Evolutionary conservation across 148 eudicot species (phyloP), one percentile per base, ranked within the genome.

Genomic region (Vaccinium myrtillus): DNA sequence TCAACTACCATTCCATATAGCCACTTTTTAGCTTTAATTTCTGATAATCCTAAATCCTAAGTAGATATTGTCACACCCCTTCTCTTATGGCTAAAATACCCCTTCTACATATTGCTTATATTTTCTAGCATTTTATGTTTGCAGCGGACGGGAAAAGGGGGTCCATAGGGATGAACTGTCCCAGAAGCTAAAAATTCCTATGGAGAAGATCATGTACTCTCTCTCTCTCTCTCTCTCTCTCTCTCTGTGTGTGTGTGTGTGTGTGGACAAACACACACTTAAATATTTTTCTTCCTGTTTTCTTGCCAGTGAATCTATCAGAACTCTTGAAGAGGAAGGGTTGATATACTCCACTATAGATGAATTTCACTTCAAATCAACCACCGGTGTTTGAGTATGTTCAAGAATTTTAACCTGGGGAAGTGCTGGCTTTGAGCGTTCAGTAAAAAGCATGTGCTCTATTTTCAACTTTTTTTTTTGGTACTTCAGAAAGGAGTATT

Each of bases 321-420:
- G 88, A 78, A 86, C 89, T 25, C 90, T 96, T n/a, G 99, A 93
- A 85, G 94, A 90, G 14, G 99, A 96, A 93, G 99, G 99, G 85
- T 67, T 96, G 87, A 82, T 93, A 84, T 96, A 93, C 92, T 92
- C 99, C 15, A 94, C 99, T 43, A 87, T 95, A 65, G 98, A 96
- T 77, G 99, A 96, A 51, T 89, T 78, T 81, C 98, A 96, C 95
- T 94, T 86, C 91, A 96, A 96, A 85, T 87, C 93, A 71, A 92
- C 95, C 55, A 77, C 90, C 49, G 87, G 88, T 25, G 86, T 84
- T 77, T 90, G 88, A 90, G 43, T 23, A 9, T 71, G 63, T 83
- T 32, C 10, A 6, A 54, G 27, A 54, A 71, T 30, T 82, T 5
- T 36, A 71, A 71, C 32, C 65, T 12, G 30, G 84, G 67, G n/a